Evolutionary conservation across 1,284 basidiomycete species (phyloP), one percentile per base, ranked within the genome.

Genomic region (Ganoderma resinaceum): DNA sequence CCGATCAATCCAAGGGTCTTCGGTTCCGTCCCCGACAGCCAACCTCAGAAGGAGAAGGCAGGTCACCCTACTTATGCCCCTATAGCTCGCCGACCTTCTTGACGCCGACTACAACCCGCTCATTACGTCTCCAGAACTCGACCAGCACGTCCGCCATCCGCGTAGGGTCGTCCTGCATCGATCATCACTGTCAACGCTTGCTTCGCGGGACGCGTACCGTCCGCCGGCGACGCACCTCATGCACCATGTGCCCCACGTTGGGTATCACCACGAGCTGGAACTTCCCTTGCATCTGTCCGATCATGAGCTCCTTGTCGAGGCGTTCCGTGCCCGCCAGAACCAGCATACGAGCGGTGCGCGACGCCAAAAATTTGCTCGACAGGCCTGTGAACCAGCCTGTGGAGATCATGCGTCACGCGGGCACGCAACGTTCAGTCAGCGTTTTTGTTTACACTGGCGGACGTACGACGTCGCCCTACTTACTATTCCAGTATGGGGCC

Each of bases 251-350:
- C 0, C 97, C 97, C 0, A 95, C 95, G 26, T 90, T 90, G 3
- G 89, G 87, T 71, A 98, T 88, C 33, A 99, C 95, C 29, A 89
- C 91, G 75, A 98, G 87, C 81, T 99, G 97, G 82, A 98, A 99
- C 79, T 98, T 98, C 67, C 97, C 97, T 81, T 94, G 92, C 97
- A 99, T 99, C 80, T 99, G 97, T 0, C 96, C 98, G 61, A 99
- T 97, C 93, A 98, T 98, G 52, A 99, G 86, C 72, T 95, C 91
- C 73, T 90, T 93, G 78, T 99, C 98, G 2, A 99, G 87, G 9
- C 96, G 85, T 75, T 99, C 97, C 11, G 96, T 92, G 0, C 97
- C 97, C 0, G 98, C 97, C 14, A 99, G 85, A 3, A 99, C 87
- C 37, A 99, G 87, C 35, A 99, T 80, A 18, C 96, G 89, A 0